Conservation (phyloP, 164 flowering plant species). For the Kingdonia uniflora region DNA sequence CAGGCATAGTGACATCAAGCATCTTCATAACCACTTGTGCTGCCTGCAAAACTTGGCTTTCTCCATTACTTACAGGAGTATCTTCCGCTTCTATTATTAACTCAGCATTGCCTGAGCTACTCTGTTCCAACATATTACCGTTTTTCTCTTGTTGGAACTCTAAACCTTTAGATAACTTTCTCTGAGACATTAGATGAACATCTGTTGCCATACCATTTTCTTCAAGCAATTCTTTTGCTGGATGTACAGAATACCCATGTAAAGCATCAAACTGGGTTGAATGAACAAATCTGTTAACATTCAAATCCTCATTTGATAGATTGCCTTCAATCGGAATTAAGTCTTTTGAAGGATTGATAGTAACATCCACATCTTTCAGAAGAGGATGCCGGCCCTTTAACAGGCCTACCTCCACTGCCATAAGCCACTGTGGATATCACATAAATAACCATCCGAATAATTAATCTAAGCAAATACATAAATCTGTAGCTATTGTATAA, state of each 20-base stretch:
- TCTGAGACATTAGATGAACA: slow-evolving; percentile 9
- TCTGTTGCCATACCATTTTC: slow-evolving; percentile 15
- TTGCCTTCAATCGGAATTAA: slow-evolving; percentile 34
- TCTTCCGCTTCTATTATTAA: slow-evolving; percentile 19
- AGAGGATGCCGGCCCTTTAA: slow-evolving; percentile 97
- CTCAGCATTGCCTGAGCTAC: slow-evolving; percentile 25
- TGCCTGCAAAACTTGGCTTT: slow-evolving; percentile 59
- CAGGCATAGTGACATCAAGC: slow-evolving; percentile 89
- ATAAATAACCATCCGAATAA: slow-evolving; percentile 10
- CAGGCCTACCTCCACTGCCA: slow-evolving; percentile 93
- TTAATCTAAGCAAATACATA: too few species aligned
- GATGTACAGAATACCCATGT: slow-evolving; percentile 21
- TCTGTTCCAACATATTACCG: slow-evolving; percentile 16
- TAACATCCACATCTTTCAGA: slow-evolving; percentile 66
- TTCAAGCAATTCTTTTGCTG: slow-evolving; percentile 15
- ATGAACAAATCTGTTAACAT: slow-evolving; percentile 20
- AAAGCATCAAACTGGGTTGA: slow-evolving; percentile 14
- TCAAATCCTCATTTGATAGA: slow-evolving; percentile 19
- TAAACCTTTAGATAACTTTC: slow-evolving; percentile 10
- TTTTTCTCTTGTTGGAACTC: slow-evolving; percentile 15
- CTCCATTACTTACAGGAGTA: slow-evolving; percentile 32
- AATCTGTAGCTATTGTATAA: too few species aligned
- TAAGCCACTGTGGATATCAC: slow-evolving; percentile 65
- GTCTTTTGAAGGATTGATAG: slow-evolving; percentile 62
- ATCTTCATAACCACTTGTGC: slow-evolving; percentile 76